These are phyloP conservation scores for Aureobasidium leucospermi DNA, from an alignment of 2,329 filamentous ascomycete species.

Conservation along the genomic window DNA sequence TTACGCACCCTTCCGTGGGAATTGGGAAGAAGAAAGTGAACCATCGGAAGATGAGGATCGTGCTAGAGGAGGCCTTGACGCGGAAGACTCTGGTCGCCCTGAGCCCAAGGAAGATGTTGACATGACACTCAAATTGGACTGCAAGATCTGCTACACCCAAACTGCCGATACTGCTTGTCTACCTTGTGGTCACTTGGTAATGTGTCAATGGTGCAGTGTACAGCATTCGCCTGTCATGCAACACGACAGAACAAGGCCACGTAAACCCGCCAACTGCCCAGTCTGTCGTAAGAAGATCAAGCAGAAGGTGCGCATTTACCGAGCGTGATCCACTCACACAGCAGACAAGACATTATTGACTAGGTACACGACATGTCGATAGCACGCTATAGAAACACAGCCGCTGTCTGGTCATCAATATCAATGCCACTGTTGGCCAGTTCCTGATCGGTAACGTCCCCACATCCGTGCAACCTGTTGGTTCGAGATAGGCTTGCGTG, in stretches of 20 bases:
- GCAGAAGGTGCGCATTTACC: constrained; percentile 31
- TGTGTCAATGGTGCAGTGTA: constrained; percentile 50
- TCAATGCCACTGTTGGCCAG: neutral
- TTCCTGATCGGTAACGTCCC: neutral
- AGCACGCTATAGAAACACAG: neutral
- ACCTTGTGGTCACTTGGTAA: constrained; percentile 48
- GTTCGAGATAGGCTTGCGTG: no score
- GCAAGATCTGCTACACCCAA: constrained; percentile 48
- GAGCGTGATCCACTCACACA: neutral
- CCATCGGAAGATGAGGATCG: constrained; percentile 18
- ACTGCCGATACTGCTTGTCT: constrained; percentile 44
- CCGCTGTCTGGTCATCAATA: no score
- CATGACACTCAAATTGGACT: constrained; percentile 44
- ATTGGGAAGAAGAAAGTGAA: constrained; percentile 16
- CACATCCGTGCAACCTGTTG: neutral
- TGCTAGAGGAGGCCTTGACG: constrained; percentile 35
- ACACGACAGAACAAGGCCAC: constrained; percentile 34
- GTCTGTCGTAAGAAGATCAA: constrained; percentile 40
- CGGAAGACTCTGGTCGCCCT: constrained; percentile 38
- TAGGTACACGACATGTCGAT: neutral
- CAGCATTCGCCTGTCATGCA: constrained; percentile 40
- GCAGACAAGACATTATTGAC: neutral
- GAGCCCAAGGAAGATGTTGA: constrained; percentile 41
- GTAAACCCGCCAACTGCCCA: constrained; percentile 35
- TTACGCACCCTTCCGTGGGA: constrained; percentile 2